Evolutionary conservation across 768 basidiomycete genomes (phyloP).

Genomic region (Kwoniella sp.): DNA sequence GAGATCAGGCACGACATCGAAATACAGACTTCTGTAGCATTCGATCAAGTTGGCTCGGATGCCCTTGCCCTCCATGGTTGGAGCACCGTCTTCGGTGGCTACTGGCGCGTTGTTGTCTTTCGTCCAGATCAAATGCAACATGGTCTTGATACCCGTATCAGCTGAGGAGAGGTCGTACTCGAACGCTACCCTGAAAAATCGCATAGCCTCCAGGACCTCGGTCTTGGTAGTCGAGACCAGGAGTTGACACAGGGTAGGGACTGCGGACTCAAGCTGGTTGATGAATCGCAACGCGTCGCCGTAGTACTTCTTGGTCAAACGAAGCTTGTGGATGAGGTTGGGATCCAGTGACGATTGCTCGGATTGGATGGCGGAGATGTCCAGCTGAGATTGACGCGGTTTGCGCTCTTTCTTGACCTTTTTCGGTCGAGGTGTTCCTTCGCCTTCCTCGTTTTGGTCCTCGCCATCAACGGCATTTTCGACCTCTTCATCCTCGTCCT

Average conservation of each 20-base stretch:
- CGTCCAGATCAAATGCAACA: constrained; percentile 95
- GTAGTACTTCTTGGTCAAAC: constrained; percentile 81
- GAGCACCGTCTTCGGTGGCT: constrained; percentile 60
- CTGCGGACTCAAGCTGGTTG: constrained; percentile 66
- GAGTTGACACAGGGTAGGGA: constrained; percentile 72
- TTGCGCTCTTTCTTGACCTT: constrained; percentile 59
- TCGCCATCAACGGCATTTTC: constrained; percentile 53
- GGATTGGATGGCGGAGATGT: constrained; percentile 69
- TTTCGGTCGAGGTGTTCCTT: constrained; percentile 27
- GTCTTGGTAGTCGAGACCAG: constrained; percentile 71
- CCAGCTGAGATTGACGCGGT: constrained; percentile 59
- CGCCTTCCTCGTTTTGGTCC: constrained; percentile 39
- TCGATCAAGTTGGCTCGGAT: constrained; percentile 84
- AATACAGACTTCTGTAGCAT: constrained; percentile 83
- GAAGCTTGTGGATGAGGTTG: constrained; percentile 67
- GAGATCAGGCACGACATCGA: constrained; percentile 74
- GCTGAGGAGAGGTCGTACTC: constrained; percentile 80
- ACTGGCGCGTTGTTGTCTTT: constrained; percentile 79
- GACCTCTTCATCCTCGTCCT: constrained; percentile 51
- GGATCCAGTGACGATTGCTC: constrained; percentile 73
- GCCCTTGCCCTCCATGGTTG: constrained; percentile 70
- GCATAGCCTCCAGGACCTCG: constrained; percentile 60
- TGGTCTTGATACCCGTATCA: constrained; percentile 88
- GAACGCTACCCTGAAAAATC: constrained; percentile 81
- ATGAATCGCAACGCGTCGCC: constrained; percentile 85